Evolutionary conservation across 1,284 basidiomycete genomes (phyloP), one percentile per base, ranked within the genome.

Genomic region (Rhodofomes roseus): DNA sequence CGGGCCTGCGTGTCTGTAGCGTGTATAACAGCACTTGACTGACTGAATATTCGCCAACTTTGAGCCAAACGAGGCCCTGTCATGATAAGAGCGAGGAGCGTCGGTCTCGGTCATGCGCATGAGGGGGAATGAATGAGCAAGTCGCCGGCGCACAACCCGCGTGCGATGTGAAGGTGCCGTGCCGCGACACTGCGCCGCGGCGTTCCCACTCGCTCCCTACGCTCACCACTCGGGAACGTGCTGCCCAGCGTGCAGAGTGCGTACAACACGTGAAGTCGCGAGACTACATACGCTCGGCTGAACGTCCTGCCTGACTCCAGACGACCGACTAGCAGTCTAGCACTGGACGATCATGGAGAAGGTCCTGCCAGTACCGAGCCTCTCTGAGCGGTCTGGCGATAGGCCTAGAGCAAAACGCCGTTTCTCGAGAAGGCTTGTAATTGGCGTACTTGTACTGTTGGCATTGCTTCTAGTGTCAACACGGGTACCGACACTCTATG

Each of bases 331-430:
- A 18, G 14, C 18, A 46, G 18, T 7, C 39, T 25, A n/a, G 14
- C 4, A 8, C 22, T 37, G 31, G 22, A 37, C 31, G 36, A 57
- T n/a, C n/a, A n/a, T 57, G 56, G 46, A 57, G 44, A 57, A 57
- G 39, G 20, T 16, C 25, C n/a, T 57, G 22, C 46, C 31, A 34
- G 31, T 34, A 11, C 31, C 56, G 16, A 51, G 31, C 56, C 20
- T 36, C n/a, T 22, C 46, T 54, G 8, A 14, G 53, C n/a, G 14
- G 34, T 22, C 39, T 27, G 23, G 8, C 39, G 39, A 25, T 8
- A 11, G n/a, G 27, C 16, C 12, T 2, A 9, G 27, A 18, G 27
- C 29, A 18, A 25, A 14, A 12, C 14, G 12, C 18, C 9, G 16
- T 27, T 11, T 9, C 41, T 44, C 54, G 8, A 41, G 37, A 36